phyloP scores from a whole-genome alignment of 106 monocot genomes.

The Chionographis japonica region DNA sequence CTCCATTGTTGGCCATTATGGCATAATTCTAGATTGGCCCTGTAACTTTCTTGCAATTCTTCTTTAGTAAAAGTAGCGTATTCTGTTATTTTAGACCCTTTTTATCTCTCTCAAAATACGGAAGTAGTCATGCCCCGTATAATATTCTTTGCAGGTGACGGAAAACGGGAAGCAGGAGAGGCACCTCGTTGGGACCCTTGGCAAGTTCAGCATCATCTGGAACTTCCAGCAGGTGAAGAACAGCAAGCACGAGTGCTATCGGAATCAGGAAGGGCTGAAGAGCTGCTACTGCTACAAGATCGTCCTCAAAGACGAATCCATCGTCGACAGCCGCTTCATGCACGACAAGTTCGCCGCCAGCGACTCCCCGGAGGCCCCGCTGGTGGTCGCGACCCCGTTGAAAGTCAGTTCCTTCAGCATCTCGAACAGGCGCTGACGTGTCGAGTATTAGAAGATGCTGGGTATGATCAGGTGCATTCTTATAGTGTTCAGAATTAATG shows the following conservation, averaged over 20 bases:
- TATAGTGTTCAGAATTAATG: too few relatives aligned
- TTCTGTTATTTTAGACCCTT: background rate
- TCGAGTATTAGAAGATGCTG: too few relatives aligned
- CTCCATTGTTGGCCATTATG: too few relatives aligned
- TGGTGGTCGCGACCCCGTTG: slow-evolving; percentile 89
- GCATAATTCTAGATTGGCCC: too few relatives aligned
- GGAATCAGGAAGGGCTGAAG: slow-evolving; percentile 81
- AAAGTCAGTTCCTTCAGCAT: slow-evolving; percentile 94
- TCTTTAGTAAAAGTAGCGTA: too few relatives aligned
- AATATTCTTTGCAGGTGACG: slow-evolving; percentile 45
- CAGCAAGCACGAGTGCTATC: slow-evolving; percentile 80
- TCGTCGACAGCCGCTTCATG: slow-evolving; percentile 94
- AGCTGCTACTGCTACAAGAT: slow-evolving; percentile 96
- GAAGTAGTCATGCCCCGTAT: background rate
- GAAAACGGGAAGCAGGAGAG: slow-evolving; percentile 90
- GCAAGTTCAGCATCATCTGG: slow-evolving; percentile 94
- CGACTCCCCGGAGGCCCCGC: slow-evolving; percentile 81
- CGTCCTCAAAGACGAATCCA: slow-evolving; percentile 80
- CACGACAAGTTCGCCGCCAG: slow-evolving; percentile 74
- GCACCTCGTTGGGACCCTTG: slow-evolving; percentile 86
- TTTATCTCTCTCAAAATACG: background rate
- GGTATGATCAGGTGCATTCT: too few relatives aligned
- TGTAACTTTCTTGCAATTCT: too few relatives aligned
- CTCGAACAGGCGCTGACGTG: slow-evolving; percentile 21
- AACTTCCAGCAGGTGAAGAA: slow-evolving; percentile 89